Conservation (phyloP, 176 grass and related monocot species). For the Paspalum vaginatum region DNA sequence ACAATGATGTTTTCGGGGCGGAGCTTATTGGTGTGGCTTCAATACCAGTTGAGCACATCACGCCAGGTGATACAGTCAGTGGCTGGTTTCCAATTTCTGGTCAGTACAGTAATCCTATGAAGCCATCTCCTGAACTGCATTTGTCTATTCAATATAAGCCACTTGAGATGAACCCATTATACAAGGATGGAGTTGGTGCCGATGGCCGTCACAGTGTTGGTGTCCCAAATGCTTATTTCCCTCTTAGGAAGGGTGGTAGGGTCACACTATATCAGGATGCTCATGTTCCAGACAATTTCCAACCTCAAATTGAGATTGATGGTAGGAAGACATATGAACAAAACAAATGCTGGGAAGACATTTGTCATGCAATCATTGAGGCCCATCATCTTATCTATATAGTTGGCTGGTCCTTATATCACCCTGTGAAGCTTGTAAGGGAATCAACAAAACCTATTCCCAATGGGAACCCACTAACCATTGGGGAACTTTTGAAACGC, state of each 20-base stretch:
- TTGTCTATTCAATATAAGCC: constrained; percentile 73
- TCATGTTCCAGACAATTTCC: constrained; percentile 70
- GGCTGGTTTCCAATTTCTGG: constrained; percentile 79
- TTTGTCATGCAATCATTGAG: constrained; percentile 87
- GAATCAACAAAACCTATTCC: constrained; percentile 62
- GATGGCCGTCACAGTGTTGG: constrained; percentile 47
- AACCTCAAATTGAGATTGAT: constrained; percentile 70
- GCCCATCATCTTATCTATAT: constrained; percentile 93
- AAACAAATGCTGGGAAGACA: constrained; percentile 94
- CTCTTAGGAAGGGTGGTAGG: constrained; percentile 72
- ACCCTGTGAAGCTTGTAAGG: constrained; percentile 73
- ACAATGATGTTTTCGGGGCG: constrained; percentile 92
- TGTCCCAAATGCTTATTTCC: constrained; percentile 93
- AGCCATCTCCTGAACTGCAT: constrained; percentile 66
- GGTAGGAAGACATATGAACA: constrained; percentile 71
- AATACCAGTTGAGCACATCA: constrained; percentile 73
- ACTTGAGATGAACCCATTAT: constrained; percentile 65
- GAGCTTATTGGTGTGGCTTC: constrained; percentile 86
- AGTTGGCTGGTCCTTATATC: constrained; percentile 89
- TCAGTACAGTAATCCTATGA: constrained; percentile 54
- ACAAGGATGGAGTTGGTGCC: constrained; percentile 65
- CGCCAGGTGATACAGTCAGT: constrained; percentile 45
- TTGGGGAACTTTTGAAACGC: constrained; percentile 79
- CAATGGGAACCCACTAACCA: constrained; percentile 51
- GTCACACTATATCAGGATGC: constrained; percentile 94